Conservation (phyloP, 768 basidiomycete species). For the Floccularia luteovirens region DNA sequence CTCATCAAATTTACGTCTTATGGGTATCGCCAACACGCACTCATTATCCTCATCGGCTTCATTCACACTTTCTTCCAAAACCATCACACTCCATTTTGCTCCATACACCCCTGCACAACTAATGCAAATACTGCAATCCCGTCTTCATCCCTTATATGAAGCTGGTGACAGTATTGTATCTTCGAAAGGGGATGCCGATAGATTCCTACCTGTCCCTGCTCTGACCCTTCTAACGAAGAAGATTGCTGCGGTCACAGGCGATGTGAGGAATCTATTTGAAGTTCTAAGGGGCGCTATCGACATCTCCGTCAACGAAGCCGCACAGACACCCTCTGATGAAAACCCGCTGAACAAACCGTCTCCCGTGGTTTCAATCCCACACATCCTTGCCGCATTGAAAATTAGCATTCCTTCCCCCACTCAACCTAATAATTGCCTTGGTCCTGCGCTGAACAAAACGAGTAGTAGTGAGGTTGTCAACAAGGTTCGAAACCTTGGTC, state of each 20-base stretch:
- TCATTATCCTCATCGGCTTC: slow-evolving; percentile 45
- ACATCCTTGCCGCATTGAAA: slow-evolving; percentile 71
- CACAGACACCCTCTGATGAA: slow-evolving; percentile 14
- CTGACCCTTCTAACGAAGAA: slow-evolving; percentile 73
- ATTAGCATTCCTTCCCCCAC: slow-evolving; percentile 47
- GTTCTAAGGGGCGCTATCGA: slow-evolving; percentile 78
- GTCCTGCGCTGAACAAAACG: slow-evolving; percentile 11
- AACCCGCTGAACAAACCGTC: slow-evolving; percentile 27
- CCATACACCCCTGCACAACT: slow-evolving; percentile 74
- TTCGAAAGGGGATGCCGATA: slow-evolving; percentile 25
- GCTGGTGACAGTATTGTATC: slow-evolving; percentile 18
- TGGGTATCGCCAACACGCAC: slow-evolving; percentile 88
- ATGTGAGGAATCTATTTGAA: slow-evolving; percentile 75
- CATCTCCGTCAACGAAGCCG: slow-evolving; percentile 34
- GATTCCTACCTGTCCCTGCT: slow-evolving; percentile 56
- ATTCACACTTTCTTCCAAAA: slow-evolving; percentile 26
- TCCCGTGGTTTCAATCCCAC: slow-evolving; percentile 51
- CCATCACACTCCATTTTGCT: slow-evolving; percentile 70
- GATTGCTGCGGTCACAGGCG: slow-evolving; percentile 74
- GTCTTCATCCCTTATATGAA: slow-evolving; percentile 47
- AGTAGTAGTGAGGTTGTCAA: slow-evolving; percentile 54
- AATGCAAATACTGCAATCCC: slow-evolving; percentile 56
- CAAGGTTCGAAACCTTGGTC: slow-evolving; percentile 61
- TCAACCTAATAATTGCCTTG: slow-evolving; percentile 13
- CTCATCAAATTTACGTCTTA: slow-evolving; percentile 50